phyloP scores from a whole-genome alignment of 176 grass and related monocot species.

The Cenchrus americanus region DNA sequence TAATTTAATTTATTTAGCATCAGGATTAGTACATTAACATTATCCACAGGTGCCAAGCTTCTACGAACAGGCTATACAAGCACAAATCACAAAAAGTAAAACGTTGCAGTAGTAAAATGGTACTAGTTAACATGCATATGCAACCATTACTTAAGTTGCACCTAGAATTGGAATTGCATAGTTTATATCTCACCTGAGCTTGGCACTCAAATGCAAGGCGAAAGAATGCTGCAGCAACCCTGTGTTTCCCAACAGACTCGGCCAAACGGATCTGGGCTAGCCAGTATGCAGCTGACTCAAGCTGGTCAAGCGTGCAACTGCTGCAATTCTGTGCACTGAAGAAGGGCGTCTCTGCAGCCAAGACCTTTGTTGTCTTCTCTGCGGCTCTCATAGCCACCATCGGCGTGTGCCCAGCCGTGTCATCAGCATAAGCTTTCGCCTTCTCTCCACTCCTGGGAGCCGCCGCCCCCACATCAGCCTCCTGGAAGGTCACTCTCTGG shows the following conservation, averaged over 20 bases:
- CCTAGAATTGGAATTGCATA: not conserved
- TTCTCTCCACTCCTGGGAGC: not conserved
- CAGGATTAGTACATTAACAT: not conserved
- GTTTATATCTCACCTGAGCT: slow-evolving; percentile 61
- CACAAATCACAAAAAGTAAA: not conserved
- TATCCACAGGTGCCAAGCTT: not conserved
- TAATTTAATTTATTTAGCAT: not conserved
- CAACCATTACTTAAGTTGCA: not conserved
- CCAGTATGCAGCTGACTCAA: slow-evolving; percentile 74
- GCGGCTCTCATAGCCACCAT: slow-evolving; percentile 36
- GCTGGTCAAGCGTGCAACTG: slow-evolving; percentile 51
- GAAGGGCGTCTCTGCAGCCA: slow-evolving; percentile 56
- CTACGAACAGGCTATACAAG: not conserved
- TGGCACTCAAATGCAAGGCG: slow-evolving; percentile 71
- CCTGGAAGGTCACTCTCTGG: slow-evolving; percentile 59
- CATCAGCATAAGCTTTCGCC: not conserved
- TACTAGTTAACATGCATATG: not conserved
- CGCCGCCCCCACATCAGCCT: not conserved
- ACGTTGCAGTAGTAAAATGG: not conserved
- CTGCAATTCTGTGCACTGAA: slow-evolving; percentile 67
- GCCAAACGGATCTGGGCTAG: slow-evolving; percentile 70
- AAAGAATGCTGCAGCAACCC: slow-evolving; percentile 68
- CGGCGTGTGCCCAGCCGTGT: slow-evolving; percentile 49
- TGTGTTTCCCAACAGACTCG: slow-evolving; percentile 77
- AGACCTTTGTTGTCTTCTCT: slow-evolving; percentile 11